These are phyloP conservation scores for Cenchrus purpureus DNA, from an alignment of 176 grass and related monocot species.

Conservation along the genomic window DNA sequence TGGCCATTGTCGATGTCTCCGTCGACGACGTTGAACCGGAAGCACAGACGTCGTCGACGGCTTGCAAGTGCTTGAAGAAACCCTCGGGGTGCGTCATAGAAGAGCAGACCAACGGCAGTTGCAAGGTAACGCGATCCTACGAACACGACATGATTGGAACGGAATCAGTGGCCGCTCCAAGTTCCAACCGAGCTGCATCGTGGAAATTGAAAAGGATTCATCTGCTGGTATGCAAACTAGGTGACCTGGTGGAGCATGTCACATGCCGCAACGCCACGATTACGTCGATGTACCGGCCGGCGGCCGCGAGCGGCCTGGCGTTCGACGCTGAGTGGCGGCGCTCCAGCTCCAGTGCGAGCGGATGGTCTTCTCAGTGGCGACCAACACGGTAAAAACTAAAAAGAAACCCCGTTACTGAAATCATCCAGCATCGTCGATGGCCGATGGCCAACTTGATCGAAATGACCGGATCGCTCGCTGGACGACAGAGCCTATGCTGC, in stretches of 20 bases:
- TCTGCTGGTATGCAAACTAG: slow-evolving; percentile 21
- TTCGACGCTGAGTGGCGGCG: slow-evolving; percentile 86
- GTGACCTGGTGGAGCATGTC: slow-evolving; percentile 75
- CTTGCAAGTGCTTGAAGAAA: slow-evolving; percentile 46
- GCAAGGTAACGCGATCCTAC: slow-evolving; percentile 57
- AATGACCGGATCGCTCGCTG: no score
- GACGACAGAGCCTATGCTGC: no score
- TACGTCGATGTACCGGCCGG: slow-evolving; percentile 52
- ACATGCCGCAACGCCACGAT: slow-evolving; percentile 51
- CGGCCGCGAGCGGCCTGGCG: slow-evolving; percentile 54
- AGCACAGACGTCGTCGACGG: slow-evolving; percentile 32
- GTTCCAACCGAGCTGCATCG: no score
- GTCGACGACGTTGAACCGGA: slow-evolving; percentile 47
- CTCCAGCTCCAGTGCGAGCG: slow-evolving; percentile 80
- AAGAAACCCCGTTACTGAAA: no score
- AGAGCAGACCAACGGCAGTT: slow-evolving; percentile 65
- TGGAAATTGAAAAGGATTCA: no score
- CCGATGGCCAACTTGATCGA: no score
- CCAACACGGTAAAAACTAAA: slow-evolving; percentile 22
- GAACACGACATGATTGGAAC: background rate
- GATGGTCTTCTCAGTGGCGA: slow-evolving; percentile 78
- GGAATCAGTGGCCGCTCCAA: background rate
- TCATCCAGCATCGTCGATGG: no score
- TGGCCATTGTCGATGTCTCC: slow-evolving; percentile 71
- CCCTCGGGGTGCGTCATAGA: slow-evolving; percentile 78